These are phyloP conservation scores for Coccomyxa sp. DNA, from an alignment of 139 green algal species.

Conservation along the genomic window DNA sequence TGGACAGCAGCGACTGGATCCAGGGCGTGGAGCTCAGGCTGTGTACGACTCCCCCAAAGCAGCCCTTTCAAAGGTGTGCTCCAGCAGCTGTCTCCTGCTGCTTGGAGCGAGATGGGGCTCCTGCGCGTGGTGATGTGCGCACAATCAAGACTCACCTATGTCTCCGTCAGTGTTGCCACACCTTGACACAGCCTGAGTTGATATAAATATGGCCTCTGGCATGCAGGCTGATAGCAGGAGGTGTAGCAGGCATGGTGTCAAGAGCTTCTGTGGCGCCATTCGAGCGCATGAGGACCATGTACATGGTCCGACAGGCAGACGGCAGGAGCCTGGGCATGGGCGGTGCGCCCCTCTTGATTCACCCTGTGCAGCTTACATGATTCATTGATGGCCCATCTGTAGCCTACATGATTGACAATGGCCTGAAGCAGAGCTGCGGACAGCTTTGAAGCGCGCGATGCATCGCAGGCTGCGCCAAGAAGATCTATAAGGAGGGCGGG, in stretches of 20 bases:
- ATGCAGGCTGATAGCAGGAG: constrained; percentile 30
- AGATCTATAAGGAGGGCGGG: constrained; percentile 26
- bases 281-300: constrained; percentile 29
- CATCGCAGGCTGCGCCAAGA: background rate
- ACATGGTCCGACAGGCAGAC: background rate
- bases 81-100: background rate
- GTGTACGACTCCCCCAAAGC: constrained; percentile 16
- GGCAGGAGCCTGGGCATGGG: background rate
- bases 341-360: background rate
- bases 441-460: background rate
- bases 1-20: constrained; percentile 23
- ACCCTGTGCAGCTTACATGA: background rate
- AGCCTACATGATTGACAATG: background rate
- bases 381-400: background rate
- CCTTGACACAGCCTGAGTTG: background rate
- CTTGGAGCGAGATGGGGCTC: background rate
- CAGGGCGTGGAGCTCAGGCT: constrained; percentile 25
- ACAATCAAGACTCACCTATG: background rate
- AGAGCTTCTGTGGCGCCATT: constrained; percentile 27
- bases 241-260: constrained; percentile 29
- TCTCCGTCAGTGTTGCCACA: background rate
- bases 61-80: constrained; percentile 6
- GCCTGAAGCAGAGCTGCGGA: background rate
- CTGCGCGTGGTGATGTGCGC: too few relatives aligned
- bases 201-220: background rate